Base-by-base conservation (phyloP, 768 basidiomycete species). In the Megacollybia marginata region DNA sequence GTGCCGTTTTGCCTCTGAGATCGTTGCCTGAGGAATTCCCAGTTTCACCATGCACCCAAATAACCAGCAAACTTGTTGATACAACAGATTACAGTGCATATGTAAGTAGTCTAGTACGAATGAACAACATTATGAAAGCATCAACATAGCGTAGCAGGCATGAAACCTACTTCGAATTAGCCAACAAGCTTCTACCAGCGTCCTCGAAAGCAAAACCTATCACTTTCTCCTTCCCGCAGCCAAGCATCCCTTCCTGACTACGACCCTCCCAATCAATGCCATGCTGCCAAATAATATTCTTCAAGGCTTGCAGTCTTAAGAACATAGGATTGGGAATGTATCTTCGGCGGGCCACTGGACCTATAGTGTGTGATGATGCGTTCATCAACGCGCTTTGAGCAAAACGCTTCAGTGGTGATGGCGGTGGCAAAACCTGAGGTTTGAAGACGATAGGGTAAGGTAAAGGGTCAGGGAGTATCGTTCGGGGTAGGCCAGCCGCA, bases 161-260 rank as follows among this genome's bases (percentile, higher is more conserved):
- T 28, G 23, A 28, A 28, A 28, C 6, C 23, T 28, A 28, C 23
- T 28, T 28, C 23, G 23, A 28, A 28, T 28, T 28, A 28, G 23
- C 23, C 48, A 83, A 66, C 47, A 65, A 60, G 54, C 82, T 85
- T 52, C 70, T 60, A 4, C 81, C 79, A n/a, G 78, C 65, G 10
- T 80, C 82, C 52, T 83, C 83, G 57, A 77, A 79, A 33, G 80
- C 82, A 51, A 83, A 60, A 31, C 75, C 73, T n/a, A 76, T 60
- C 48, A 85, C 62, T 50, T 76, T 71, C 63, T 84, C 83, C 60
- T 72, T 67, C 42, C 81, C 82, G 44, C 74, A 76, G 1, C 75
- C 75, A 45, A 82, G 62, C 16, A 67, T 66, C 35, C 75, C 76
- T 44, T 79, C 78, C 20, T 70, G 64, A 38, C 66, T 72, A 11